phyloP scores from a whole-genome alignment of 108 stramenopile genomes.

The Thalassiosira profunda region DNA sequence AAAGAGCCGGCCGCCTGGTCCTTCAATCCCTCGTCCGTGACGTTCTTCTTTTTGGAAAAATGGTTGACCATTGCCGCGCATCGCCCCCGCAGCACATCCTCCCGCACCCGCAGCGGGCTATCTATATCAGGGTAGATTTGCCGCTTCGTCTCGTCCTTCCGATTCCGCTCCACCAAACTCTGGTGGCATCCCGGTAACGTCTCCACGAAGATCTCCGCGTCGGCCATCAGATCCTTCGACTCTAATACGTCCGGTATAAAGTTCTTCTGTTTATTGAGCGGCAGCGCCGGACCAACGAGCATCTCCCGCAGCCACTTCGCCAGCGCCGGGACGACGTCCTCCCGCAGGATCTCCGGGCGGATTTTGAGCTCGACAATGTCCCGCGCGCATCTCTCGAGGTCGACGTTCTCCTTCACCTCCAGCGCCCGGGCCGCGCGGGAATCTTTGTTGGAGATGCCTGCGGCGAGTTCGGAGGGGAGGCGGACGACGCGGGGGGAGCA shows the following conservation, averaged over 20 bases:
- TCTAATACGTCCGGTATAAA: conserved; percentile 26
- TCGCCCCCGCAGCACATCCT: conserved; percentile 14
- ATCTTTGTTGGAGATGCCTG: conserved; percentile 4
- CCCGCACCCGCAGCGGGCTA: conserved; percentile 14
- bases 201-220: conserved; percentile 39
- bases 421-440: neutral
- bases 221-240: conserved; percentile 22
- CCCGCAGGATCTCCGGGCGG: conserved; percentile 17
- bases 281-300: conserved; percentile 40
- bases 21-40: conserved; percentile 15
- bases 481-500: neutral
- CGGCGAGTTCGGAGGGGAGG: no score
- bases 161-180: conserved; percentile 25
- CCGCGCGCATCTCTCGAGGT: neutral
- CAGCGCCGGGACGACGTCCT: conserved; percentile 11
- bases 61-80: conserved; percentile 39
- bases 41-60: conserved; percentile 11
- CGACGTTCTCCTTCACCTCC: neutral
- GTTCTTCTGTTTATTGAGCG: conserved; percentile 32
- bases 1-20: conserved; percentile 31
- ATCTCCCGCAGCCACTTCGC: conserved; percentile 6
- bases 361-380: conserved; percentile 27
- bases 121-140: conserved; percentile 15
- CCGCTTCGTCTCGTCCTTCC: conserved; percentile 27
- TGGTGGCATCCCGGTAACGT: conserved; percentile 18